Conservation (phyloP, 1,284 basidiomycete species). For the Trichosporon inkin region DNA sequence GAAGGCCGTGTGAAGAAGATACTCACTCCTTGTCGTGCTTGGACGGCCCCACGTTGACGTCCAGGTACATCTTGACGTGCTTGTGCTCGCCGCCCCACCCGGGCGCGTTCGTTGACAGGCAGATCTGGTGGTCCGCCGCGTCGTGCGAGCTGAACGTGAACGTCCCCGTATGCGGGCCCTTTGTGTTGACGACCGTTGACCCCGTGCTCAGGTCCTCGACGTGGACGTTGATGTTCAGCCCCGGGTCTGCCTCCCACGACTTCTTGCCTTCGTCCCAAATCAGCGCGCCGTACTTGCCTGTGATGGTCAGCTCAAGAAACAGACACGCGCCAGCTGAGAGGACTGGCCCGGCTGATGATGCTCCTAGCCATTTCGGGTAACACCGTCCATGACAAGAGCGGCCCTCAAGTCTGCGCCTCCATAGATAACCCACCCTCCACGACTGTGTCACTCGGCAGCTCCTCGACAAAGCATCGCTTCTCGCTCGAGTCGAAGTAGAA, state of each 20-base stretch:
- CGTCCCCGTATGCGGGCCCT: constrained; percentile 79
- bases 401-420: background rate
- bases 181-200: constrained; percentile 68
- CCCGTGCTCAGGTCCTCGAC: constrained; percentile 58
- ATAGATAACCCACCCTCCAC: constrained; percentile 71
- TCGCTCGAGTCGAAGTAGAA: constrained; percentile 91
- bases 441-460: constrained; percentile 92
- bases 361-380: background rate
- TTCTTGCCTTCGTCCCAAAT: constrained; percentile 78
- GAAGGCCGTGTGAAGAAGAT: background rate
- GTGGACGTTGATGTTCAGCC: constrained; percentile 82
- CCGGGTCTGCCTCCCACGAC: constrained; percentile 66
- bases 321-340: too few relatives aligned
- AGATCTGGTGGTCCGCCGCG: constrained; percentile 94
- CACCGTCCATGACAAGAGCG: background rate
- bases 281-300: constrained; percentile 87
- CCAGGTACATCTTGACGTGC: constrained; percentile 91
- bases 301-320: constrained; percentile 39
- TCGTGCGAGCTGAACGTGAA: constrained; percentile 98
- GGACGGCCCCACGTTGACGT: constrained; percentile 84
- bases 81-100: constrained; percentile 72
- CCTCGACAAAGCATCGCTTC: constrained; percentile 92
- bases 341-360: too few relatives aligned
- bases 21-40: constrained; percentile 71
- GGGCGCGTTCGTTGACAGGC: constrained; percentile 78